phyloP scores from a whole-genome alignment of 1,284 basidiomycete species.

The Leccinum fuscescens region DNA sequence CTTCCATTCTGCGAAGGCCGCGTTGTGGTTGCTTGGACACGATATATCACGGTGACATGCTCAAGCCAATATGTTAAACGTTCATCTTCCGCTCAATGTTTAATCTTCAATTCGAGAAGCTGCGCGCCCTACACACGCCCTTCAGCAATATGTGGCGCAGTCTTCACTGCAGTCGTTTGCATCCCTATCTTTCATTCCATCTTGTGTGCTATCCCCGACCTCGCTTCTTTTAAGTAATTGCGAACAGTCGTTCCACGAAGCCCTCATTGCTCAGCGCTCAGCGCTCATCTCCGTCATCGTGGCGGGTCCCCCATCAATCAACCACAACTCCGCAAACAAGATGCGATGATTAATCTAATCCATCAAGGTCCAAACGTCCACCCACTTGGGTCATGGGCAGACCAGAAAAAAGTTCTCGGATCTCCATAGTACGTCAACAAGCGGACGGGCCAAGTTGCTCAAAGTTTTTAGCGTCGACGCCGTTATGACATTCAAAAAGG shows the following conservation, averaged over 20 bases:
- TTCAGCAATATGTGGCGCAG: conserved; percentile 20
- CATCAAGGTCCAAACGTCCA: background rate
- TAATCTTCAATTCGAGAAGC: background rate
- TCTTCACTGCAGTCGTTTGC: background rate
- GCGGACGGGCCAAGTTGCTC: background rate
- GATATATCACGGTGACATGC: conserved; percentile 4
- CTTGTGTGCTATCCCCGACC: conserved; percentile 4
- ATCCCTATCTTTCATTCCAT: conserved; percentile 5
- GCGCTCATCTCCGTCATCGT: conserved; percentile 26
- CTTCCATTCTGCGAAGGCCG: background rate
- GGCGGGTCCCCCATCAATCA: background rate
- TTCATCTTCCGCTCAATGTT: conserved; percentile 16
- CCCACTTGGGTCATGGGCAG: background rate
- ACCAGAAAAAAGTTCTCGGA: background rate
- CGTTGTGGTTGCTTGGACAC: conserved; percentile 3
- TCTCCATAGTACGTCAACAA: conserved; percentile 3
- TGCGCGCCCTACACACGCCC: background rate
- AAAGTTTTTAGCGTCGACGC: conserved; percentile 12
- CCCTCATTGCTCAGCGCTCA: conserved; percentile 3
- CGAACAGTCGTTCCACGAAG: conserved; percentile 3
- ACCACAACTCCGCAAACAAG: background rate
- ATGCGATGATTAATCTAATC: background rate
- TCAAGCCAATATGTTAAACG: conserved; percentile 1
- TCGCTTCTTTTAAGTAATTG: conserved; percentile 18
- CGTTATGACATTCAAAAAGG: conserved; percentile 2